These are phyloP conservation scores for Pythium rhizo-oryzae DNA, from an alignment of 352 stramenopile genomes.

Conservation along the genomic window DNA sequence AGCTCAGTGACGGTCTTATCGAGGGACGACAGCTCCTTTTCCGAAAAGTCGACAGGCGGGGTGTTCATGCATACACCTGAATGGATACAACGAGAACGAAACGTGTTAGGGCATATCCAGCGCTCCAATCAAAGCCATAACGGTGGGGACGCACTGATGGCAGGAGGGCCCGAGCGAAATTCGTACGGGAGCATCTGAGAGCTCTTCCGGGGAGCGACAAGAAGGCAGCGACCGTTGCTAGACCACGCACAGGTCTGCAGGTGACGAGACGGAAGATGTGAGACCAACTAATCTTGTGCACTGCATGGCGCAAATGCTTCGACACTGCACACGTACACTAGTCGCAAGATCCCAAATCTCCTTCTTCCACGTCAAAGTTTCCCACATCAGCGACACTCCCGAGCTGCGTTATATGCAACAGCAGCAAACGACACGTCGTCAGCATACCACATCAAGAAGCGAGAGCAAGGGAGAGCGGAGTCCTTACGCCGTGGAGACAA, in stretches of 20 bases:
- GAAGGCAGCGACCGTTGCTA: slow-evolving; percentile 62
- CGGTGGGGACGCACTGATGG: slow-evolving; percentile 46
- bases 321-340: slow-evolving; percentile 34
- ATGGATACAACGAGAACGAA: background rate
- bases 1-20: slow-evolving; percentile 67
- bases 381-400: slow-evolving; percentile 75
- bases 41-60: slow-evolving; percentile 64
- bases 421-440: background rate
- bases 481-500: slow-evolving; percentile 62
- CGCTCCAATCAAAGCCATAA: background rate
- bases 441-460: background rate
- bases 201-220: slow-evolving; percentile 65
- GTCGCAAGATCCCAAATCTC: slow-evolving; percentile 77
- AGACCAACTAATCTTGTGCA: background rate
- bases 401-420: slow-evolving; percentile 30
- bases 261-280: background rate
- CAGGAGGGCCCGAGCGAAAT: slow-evolving; percentile 56
- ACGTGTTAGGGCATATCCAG: background rate
- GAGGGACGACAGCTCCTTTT: slow-evolving; percentile 62
- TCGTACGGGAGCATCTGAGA: slow-evolving; percentile 72
- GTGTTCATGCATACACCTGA: slow-evolving; percentile 77
- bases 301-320: background rate
- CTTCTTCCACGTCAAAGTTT: slow-evolving; percentile 78
- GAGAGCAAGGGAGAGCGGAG: background rate
- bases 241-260: slow-evolving; percentile 71